Evolutionary conservation across 176 grass and related monocot genomes (phyloP).

Genomic region (Phoenix roebelenii): DNA sequence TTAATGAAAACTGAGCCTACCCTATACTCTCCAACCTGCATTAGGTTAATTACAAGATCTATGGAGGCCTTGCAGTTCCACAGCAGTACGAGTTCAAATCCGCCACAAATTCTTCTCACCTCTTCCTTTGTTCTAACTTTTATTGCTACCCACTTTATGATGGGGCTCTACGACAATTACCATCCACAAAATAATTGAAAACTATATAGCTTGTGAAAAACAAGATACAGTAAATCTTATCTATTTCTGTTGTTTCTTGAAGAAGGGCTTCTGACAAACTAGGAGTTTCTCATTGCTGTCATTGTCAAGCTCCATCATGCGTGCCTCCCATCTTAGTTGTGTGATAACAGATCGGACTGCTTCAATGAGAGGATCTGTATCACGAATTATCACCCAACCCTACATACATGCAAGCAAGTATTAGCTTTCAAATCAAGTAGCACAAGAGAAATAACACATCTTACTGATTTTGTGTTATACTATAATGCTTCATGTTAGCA

Average conservation of each 20-base stretch:
- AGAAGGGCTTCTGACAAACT: constrained; percentile 86
- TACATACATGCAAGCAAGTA: constrained; percentile 25
- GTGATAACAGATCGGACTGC: constrained; percentile 58
- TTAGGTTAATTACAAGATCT: constrained; percentile 31
- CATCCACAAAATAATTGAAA: neutral
- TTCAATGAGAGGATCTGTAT: constrained; percentile 63
- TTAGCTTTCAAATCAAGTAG: neutral
- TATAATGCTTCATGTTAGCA: no score
- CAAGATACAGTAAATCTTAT: neutral
- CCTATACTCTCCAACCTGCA: constrained; percentile 25
- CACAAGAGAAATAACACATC: no score
- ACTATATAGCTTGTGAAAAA: constrained; percentile 8
- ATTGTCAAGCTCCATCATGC: constrained; percentile 68
- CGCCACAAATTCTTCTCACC: neutral
- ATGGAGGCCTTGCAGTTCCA: constrained; percentile 53
- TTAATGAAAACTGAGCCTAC: constrained; percentile 36
- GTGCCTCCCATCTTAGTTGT: constrained; percentile 83
- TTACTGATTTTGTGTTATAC: no score
- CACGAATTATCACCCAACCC: constrained; percentile 90
- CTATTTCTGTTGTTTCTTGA: constrained; percentile 45
- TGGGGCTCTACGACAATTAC: no score
- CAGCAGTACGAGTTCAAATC: constrained; percentile 37
- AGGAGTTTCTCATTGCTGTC: constrained; percentile 85
- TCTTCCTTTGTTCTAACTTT: constrained; percentile 6
- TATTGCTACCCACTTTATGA: no score